A percentile compares a stretch with the other conserved stretches of the same genome.
Evolutionary conservation across 495 filamentous ascomycete species (phyloP).

Genomic region (Pyrenula massariospora): DNA sequence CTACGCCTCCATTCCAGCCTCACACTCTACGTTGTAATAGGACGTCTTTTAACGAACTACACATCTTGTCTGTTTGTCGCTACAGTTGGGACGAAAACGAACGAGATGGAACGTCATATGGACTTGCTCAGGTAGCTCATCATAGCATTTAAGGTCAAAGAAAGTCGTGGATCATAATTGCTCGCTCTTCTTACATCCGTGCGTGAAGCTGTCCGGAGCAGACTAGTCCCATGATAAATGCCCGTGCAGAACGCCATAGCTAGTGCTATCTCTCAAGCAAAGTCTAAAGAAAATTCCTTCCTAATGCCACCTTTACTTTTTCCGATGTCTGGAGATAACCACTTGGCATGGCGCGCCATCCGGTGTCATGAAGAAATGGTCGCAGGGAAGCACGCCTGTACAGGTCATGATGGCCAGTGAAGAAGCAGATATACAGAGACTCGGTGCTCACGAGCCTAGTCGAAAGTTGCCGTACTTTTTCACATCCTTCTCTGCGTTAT

Average conservation of each 20-base stretch:
- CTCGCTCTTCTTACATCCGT: too few species aligned
- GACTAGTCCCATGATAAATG: too few species aligned
- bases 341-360: neutral
- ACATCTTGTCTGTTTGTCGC: too few species aligned
- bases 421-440: neutral
- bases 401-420: neutral
- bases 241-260: neutral
- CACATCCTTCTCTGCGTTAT: neutral
- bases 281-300: neutral
- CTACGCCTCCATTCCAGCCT: too few species aligned
- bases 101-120: too few species aligned
- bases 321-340: neutral
- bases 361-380: neutral
- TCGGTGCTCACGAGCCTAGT: neutral
- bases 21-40: too few species aligned
- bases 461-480: neutral
- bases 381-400: neutral
- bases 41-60: too few species aligned
- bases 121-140: too few species aligned
- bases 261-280: neutral
- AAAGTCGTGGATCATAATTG: too few species aligned
- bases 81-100: too few species aligned
- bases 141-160: too few species aligned
- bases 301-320: neutral
- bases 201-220: too few species aligned